Evolutionary conservation across 306 rosid genomes (phyloP).

Genomic region (Leucaena leucocephala): DNA sequence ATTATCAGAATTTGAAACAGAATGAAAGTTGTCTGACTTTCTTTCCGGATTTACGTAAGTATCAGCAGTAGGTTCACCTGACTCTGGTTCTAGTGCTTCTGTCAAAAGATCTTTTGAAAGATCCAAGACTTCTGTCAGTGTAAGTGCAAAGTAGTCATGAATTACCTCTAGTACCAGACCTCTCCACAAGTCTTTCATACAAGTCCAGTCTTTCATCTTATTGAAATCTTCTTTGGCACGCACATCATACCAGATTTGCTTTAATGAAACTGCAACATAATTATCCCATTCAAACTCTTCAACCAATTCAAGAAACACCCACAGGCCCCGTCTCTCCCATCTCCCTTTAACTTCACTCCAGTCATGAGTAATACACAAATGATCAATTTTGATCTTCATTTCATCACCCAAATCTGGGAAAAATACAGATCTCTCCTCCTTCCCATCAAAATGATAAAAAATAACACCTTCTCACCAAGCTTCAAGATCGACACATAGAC

Average conservation of each 20-base stretch:
- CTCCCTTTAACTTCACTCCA: constrained; percentile 65
- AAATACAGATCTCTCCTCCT: constrained; percentile 58
- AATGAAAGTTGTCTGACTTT: constrained; percentile 26
- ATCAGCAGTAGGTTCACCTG: constrained; percentile 30
- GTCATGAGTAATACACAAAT: constrained; percentile 67
- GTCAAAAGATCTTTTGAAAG: constrained; percentile 37
- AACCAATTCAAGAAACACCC: constrained; percentile 76
- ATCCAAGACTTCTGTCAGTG: constrained; percentile 39
- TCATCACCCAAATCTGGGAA: constrained; percentile 91
- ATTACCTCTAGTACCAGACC: constrained; percentile 57
- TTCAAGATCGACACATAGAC: constrained; percentile 80
- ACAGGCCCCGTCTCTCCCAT: constrained; percentile 71
- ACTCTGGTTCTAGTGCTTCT: constrained; percentile 34
- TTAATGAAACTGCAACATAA: constrained; percentile 58
- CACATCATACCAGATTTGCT: constrained; percentile 89
- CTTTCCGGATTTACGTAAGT: constrained; percentile 12
- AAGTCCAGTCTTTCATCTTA: constrained; percentile 70
- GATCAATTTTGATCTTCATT: constrained; percentile 42
- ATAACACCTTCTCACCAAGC: constrained; percentile 99
- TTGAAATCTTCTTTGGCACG: constrained; percentile 45
- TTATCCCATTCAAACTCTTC: constrained; percentile 52
- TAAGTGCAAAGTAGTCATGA: constrained; percentile 45
- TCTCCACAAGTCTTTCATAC: constrained; percentile 61
- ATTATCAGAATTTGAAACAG: constrained; percentile 14
- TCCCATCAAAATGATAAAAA: constrained; percentile 65